These are phyloP conservation scores for Pulicaria dysenterica DNA, from an alignment of 129 eudicot species.

Conservation along the genomic window DNA sequence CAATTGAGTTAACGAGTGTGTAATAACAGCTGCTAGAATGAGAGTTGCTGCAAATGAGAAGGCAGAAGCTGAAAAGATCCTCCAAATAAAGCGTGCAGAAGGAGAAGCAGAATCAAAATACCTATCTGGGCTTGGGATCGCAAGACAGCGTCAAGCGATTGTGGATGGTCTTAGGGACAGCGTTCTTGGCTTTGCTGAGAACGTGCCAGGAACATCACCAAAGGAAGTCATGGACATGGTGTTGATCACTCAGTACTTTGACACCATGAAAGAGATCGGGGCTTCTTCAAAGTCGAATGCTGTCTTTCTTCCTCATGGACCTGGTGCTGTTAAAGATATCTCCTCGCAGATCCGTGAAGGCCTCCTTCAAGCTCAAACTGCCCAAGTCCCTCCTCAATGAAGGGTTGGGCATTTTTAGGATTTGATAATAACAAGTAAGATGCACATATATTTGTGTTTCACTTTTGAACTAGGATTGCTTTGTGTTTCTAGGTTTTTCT, in stretches of 20 bases:
- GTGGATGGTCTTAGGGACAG: constrained; percentile 75
- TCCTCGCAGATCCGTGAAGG: constrained; percentile 75
- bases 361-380: constrained; percentile 51
- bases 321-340: constrained; percentile 69
- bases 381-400: not conserved
- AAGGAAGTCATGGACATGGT: constrained; percentile 85
- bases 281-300: constrained; percentile 70
- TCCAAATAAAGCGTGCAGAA: constrained; percentile 75
- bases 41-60: constrained; percentile 76
- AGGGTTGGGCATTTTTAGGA: too few relatives aligned
- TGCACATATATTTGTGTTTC: too few relatives aligned
- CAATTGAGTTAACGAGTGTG: not conserved
- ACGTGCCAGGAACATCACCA: constrained; percentile 69
- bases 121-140: constrained; percentile 71
- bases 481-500: too few relatives aligned
- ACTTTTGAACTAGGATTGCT: too few relatives aligned
- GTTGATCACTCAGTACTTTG: constrained; percentile 70
- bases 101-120: constrained; percentile 85
- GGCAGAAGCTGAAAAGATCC: constrained; percentile 75
- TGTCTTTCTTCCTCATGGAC: constrained; percentile 74
- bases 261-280: constrained; percentile 81
- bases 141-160: constrained; percentile 76
- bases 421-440: too few relatives aligned
- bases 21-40: constrained; percentile 61
- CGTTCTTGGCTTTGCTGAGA: constrained; percentile 63